These are phyloP conservation scores for Plenodomus tracheiphilus DNA, from an alignment of 2,329 filamentous ascomycete species.

Conservation along the genomic window DNA sequence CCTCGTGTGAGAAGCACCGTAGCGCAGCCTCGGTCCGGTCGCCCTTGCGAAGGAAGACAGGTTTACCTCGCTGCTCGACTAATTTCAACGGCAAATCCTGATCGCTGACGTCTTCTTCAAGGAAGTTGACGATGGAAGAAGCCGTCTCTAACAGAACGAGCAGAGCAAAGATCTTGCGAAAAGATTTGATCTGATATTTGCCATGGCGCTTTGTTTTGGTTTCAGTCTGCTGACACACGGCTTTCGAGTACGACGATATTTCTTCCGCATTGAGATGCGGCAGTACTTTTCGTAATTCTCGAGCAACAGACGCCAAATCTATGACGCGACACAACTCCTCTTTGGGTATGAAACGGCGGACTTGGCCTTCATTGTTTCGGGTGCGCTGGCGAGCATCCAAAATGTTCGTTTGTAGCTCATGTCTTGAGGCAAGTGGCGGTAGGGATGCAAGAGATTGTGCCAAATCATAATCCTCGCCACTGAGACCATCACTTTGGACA, in stretches of 20 bases:
- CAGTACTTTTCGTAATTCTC: conserved; percentile 5
- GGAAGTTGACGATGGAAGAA: conserved; percentile 6
- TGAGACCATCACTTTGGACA: neutral
- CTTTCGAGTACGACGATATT: neutral
- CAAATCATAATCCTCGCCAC: neutral
- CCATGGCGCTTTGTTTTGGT: neutral
- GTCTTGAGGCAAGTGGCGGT: neutral
- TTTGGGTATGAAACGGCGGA: conserved; percentile 1
- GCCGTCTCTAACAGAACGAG: conserved; percentile 9
- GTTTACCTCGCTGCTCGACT: neutral
- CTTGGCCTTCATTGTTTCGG: neutral
- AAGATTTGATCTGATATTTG: conserved; percentile 9
- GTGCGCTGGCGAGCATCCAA: conserved; percentile 1
- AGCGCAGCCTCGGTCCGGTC: neutral
- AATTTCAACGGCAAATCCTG: conserved; percentile 13
- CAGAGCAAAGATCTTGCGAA: conserved; percentile 15
- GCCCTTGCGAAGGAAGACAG: too few species aligned
- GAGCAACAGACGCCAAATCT: conserved; percentile 1
- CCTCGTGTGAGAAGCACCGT: conserved; percentile 2
- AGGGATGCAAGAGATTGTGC: neutral
- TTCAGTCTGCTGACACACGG: conserved; percentile 6
- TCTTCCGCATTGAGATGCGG: neutral
- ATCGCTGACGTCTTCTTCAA: conserved; percentile 16
- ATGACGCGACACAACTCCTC: conserved; percentile 3
- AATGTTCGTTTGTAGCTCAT: conserved; percentile 8